A percentile compares a stretch with the other conserved stretches of the same genome.
Conservation (phyloP, 148 eudicot species). For the Rhododendron molle region DNA sequence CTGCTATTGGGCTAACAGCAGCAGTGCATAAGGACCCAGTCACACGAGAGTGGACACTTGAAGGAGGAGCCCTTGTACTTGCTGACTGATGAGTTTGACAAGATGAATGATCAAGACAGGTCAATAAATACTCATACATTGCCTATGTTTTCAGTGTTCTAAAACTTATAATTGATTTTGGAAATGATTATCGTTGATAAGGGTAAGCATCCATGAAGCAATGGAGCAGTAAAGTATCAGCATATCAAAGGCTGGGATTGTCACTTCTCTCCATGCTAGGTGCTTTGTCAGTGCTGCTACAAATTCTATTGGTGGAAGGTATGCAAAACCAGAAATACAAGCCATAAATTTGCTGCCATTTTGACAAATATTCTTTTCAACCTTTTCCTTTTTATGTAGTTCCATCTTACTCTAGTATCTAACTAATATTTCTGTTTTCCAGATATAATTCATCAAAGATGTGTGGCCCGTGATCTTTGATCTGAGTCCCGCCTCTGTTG, state of each 20-base stretch:
- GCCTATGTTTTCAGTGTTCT: background rate
- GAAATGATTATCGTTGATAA: conserved; percentile 15
- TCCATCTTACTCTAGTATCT: background rate
- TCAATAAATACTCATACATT: conserved; percentile 9
- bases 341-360: background rate
- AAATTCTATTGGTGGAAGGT: conserved; percentile 99
- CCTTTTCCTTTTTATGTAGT: background rate
- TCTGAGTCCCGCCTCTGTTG: too few species aligned
- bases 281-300: conserved; percentile 99
- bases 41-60: conserved; percentile 96
- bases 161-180: conserved; percentile 4
- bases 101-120: conserved; percentile 99
- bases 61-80: conserved; percentile 97
- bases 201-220: conserved; percentile 99
- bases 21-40: conserved; percentile 99
- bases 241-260: conserved; percentile 98
- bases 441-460: conserved; percentile 67
- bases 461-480: too few species aligned
- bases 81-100: conserved; percentile 98
- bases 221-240: conserved; percentile 99
- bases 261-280: conserved; percentile 95
- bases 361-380: background rate
- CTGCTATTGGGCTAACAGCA: conserved; percentile 96
- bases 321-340: background rate
- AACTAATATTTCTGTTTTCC: conserved; percentile 17